Evolutionary conservation across 2,329 filamentous ascomycete genomes (phyloP), one percentile per base, ranked within the genome.

Genomic region (Metarhizium sp.): DNA sequence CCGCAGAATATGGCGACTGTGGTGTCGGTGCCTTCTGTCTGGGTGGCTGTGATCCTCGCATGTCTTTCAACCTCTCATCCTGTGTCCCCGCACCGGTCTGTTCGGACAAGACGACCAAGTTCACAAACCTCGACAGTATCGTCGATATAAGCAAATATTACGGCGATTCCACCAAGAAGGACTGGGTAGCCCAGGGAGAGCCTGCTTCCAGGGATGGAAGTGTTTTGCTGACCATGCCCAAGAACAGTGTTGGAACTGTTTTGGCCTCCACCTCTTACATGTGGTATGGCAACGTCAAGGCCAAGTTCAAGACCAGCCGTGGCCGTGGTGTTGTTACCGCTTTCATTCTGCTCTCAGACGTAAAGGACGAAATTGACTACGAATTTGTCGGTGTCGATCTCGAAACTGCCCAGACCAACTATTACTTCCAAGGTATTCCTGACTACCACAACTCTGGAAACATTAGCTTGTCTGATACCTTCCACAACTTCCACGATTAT

Each of bases 281-380:
- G 73, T 97, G 94, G 94, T 99, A 97, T 71, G 94, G 94, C 67
- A 96, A 88, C 71, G 86, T 96, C 65, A 88, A 87, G 70, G 90
- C 90, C 54, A 88, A 77, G 55, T 77, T 97, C 71, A 94, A 90
- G 78, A 92, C 91, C 0, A 87, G 86, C 60, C 85, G 88, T 65
- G 92, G 91, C 56, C 75, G 78, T 49, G 94, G 94, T 78, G 94
- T 99, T 25, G 88, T 99, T n/a, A 95, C 91, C 2, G 92, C 91
- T 34, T 99, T 99, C 69, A 99, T 99, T 69, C 78, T 97, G 67
- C 84, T 96, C 71, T 92, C 88, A 40, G 92, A 97, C 66, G 88
- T 95, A 66, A 95, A 96, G 79, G 94, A 99, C 67, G 94, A 99
- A 73, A 96, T 99, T 65, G 94, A 99, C 75, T 97, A 90, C 69